These are phyloP conservation scores for Penicillium coffeae DNA, from an alignment of 495 filamentous ascomycete genomes.

Conservation along the genomic window DNA sequence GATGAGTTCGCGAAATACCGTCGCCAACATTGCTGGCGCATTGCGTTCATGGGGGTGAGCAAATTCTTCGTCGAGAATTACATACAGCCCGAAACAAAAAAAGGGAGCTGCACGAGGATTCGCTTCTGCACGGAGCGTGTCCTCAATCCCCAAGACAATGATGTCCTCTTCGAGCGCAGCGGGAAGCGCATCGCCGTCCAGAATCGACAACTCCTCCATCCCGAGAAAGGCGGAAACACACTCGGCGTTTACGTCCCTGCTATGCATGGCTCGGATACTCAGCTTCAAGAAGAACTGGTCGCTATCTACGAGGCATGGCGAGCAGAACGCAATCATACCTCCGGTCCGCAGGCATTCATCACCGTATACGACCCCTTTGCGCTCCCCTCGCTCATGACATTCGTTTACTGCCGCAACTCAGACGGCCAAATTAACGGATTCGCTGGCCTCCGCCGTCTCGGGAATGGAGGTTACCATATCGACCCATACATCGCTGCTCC, in stretches of 20 bases:
- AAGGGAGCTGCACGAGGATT: slow-evolving; percentile 33
- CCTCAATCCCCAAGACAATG: slow-evolving; percentile 38
- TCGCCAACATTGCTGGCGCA: slow-evolving; percentile 19
- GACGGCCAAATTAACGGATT: slow-evolving; percentile 34
- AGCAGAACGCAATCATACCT: slow-evolving; percentile 24
- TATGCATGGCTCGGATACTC: slow-evolving; percentile 19
- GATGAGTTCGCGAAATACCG: slow-evolving; percentile 37
- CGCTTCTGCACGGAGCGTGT: slow-evolving; percentile 40
- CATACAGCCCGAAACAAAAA: slow-evolving; percentile 6
- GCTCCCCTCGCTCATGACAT: slow-evolving; percentile 39
- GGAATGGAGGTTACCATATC: slow-evolving; percentile 38
- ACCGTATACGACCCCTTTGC: slow-evolving; percentile 43
- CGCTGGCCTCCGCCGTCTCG: slow-evolving; percentile 35
- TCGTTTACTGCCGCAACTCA: slow-evolving; percentile 35
- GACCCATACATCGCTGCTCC: slow-evolving; percentile 41
- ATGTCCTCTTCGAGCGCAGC: slow-evolving; percentile 32
- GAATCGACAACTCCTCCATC: slow-evolving; percentile 34
- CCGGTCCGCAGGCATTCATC: slow-evolving; percentile 35
- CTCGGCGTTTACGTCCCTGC: slow-evolving; percentile 34
- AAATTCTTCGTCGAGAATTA: slow-evolving; percentile 22
- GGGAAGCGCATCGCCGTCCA: slow-evolving; percentile 37
- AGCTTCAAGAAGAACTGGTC: slow-evolving; percentile 29
- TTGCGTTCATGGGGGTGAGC: slow-evolving; percentile 40
- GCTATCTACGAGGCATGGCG: slow-evolving; percentile 41
- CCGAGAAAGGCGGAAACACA: slow-evolving; percentile 28